phyloP scores from a whole-genome alignment of 352 stramenopile genomes.

The Globisporangium uncinulatum region DNA sequence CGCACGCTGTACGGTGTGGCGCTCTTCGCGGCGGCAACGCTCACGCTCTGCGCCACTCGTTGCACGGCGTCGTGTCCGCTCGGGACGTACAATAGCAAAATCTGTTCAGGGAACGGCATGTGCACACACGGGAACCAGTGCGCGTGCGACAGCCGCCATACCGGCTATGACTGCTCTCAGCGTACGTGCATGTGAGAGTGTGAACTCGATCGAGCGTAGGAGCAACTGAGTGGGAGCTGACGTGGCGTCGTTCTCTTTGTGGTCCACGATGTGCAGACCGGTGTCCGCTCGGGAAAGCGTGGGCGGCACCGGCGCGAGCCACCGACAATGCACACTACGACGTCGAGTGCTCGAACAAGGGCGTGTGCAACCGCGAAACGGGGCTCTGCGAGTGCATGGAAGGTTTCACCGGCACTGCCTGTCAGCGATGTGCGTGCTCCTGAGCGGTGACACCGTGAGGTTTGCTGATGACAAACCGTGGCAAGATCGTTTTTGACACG shows the following conservation, averaged over 20 bases:
- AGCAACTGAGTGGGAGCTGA: neutral
- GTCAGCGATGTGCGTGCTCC: slow-evolving; percentile 45
- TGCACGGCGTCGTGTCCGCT: slow-evolving; percentile 29
- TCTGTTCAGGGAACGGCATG: slow-evolving; percentile 49
- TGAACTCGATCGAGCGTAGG: neutral
- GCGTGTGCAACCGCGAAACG: slow-evolving; percentile 43
- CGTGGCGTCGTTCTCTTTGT: neutral
- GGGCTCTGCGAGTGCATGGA: slow-evolving; percentile 58
- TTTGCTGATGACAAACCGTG: no score
- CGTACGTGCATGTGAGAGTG: slow-evolving; percentile 16
- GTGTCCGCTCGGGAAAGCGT: slow-evolving; percentile 48
- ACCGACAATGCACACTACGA: slow-evolving; percentile 53
- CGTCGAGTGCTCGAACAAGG: slow-evolving; percentile 76
- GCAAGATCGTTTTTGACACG: no score
- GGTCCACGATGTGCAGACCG: slow-evolving; percentile 16
- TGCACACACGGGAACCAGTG: slow-evolving; percentile 48
- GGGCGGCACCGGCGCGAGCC: slow-evolving; percentile 45
- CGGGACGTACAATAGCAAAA: slow-evolving; percentile 41
- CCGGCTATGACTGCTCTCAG: slow-evolving; percentile 59
- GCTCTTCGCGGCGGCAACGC: slow-evolving; percentile 1
- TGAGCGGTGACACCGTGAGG: no score
- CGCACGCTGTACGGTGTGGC: neutral
- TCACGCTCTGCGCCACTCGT: neutral
- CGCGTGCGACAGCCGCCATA: slow-evolving; percentile 43
- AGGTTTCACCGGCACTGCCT: slow-evolving; percentile 64